Evolutionary conservation across 129 eudicot species (phyloP), one percentile per base, ranked within the genome.

Genomic region (Ambrosia artemisiifolia): DNA sequence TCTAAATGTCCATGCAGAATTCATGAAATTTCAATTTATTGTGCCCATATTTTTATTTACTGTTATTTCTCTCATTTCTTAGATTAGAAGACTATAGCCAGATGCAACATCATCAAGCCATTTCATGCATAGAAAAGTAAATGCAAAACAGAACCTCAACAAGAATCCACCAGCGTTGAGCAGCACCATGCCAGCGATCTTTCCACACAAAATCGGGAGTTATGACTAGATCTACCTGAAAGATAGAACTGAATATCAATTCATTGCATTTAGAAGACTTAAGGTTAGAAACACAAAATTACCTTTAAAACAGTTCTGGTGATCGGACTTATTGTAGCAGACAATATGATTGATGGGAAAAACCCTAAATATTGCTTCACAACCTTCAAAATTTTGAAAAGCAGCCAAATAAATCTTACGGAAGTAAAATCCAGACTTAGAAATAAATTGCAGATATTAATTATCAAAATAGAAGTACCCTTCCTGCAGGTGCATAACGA

Each of bases 291-390:
- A 69, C 49, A 70, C 30, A 38, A 10, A 65, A 2, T 77, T 84
- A 94, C 99, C 99, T 95, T 95, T 65, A 95, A 79, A 70, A 95
- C 99, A 40, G 99, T 95, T 83, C 97, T 90, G 42, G 99, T 95
- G 82, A 95, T 95, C 28, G 99, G 99, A 84, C 99, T 95, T 55
- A 95, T 85, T 67, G 94, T 95, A 79, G 99, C 99, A 83, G 92
- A 84, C 85, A 95, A 86, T 75, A 84, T 85, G 63, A 95, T 75
- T 57, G 85, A 84, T n/a, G 99, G 99, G 65, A 95, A 95, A 68
- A 78, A 81, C 69, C 91, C 96, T 78, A 95, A 65, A 76, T 86
- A 86, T 80, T 95, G 99, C 88, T 95, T 95, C 79, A 95, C 97
- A 55, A 80, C 71, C 96, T 86, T 76, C 81, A 77, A 46, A 46